A percentile compares a stretch with the other conserved stretches of the same genome.
phyloP scores from a whole-genome alignment of 2,329 filamentous ascomycete genomes.

The Botrytis deweyae region DNA sequence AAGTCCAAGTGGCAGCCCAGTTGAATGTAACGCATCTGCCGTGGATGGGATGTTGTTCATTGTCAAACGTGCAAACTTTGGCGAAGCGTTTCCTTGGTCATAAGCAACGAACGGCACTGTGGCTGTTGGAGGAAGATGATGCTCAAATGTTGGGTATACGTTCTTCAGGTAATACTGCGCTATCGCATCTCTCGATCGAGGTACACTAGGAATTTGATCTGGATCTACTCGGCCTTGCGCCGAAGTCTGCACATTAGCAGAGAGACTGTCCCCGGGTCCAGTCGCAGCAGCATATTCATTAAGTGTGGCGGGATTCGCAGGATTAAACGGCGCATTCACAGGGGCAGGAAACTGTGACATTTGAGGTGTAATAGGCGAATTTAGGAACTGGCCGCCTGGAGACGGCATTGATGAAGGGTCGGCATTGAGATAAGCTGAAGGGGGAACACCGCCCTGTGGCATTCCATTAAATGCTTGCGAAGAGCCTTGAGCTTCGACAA shows the following conservation, averaged over 20 bases:
- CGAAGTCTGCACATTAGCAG: constrained; percentile 55
- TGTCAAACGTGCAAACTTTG: constrained; percentile 87
- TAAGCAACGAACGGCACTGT: constrained; percentile 87
- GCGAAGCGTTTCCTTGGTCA: constrained; percentile 95
- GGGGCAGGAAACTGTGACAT: constrained; percentile 62
- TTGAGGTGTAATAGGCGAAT: constrained; percentile 46
- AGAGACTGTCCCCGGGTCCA: constrained; percentile 40
- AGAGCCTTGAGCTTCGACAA: constrained; percentile 70
- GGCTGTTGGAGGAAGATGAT: constrained; percentile 85
- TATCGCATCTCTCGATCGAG: constrained; percentile 75
- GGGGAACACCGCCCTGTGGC: constrained; percentile 55
- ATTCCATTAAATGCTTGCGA: constrained; percentile 70
- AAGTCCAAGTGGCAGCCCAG: constrained; percentile 81
- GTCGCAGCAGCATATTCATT: constrained; percentile 50
- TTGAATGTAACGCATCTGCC: constrained; percentile 74
- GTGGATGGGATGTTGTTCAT: constrained; percentile 90
- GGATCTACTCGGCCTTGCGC: constrained; percentile 78
- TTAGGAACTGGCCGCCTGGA: constrained; percentile 48
- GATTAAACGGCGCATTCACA: constrained; percentile 52
- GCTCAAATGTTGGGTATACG: constrained; percentile 93
- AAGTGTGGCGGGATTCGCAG: constrained; percentile 44
- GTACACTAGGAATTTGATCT: constrained; percentile 90
- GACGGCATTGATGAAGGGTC: constrained; percentile 46
- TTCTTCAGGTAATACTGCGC: constrained; percentile 84
- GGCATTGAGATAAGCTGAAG: constrained; percentile 59